Percentiles rank a stretch among this genome's conserved stretches.
Conservation (phyloP, 164 flowering plant species). For the Tinospora cordifolia region DNA sequence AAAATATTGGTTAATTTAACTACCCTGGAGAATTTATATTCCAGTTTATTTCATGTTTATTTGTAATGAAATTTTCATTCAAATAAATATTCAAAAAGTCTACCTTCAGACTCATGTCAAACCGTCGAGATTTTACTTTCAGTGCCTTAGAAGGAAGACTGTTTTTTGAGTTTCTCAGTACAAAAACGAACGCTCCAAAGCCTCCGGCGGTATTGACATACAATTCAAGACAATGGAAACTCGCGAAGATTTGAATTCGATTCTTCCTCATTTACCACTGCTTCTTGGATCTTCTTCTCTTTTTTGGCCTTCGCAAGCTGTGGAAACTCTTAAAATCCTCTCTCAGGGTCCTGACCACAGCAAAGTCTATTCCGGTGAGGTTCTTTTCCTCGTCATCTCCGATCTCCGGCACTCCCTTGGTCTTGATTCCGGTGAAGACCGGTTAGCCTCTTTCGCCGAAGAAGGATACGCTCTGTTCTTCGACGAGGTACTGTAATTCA, state of each 20-base stretch:
- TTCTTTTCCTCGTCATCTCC: conserved; percentile 48
- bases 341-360: conserved; percentile 57
- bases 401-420: conserved; percentile 50
- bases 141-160: no score
- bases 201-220: no score
- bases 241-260: conserved; percentile 47
- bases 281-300: conserved; percentile 34
- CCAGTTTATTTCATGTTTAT: no score
- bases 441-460: conserved; percentile 29
- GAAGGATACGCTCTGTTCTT: conserved; percentile 63
- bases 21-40: no score
- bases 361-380: conserved; percentile 54
- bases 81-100: no score
- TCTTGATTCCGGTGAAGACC: conserved; percentile 21
- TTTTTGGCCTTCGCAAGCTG: conserved; percentile 60
- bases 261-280: conserved; percentile 52
- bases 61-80: no score
- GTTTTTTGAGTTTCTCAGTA: no score
- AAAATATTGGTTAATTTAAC: no score
- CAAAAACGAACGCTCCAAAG: no score
- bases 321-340: conserved; percentile 49
- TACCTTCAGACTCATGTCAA: no score
- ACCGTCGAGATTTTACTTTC: no score
- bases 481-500: conserved; percentile 39
- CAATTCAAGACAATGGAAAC: conserved; percentile 25